Conservation (phyloP, 768 basidiomycete genomes). For the Boletus vinaceobasis region DNA sequence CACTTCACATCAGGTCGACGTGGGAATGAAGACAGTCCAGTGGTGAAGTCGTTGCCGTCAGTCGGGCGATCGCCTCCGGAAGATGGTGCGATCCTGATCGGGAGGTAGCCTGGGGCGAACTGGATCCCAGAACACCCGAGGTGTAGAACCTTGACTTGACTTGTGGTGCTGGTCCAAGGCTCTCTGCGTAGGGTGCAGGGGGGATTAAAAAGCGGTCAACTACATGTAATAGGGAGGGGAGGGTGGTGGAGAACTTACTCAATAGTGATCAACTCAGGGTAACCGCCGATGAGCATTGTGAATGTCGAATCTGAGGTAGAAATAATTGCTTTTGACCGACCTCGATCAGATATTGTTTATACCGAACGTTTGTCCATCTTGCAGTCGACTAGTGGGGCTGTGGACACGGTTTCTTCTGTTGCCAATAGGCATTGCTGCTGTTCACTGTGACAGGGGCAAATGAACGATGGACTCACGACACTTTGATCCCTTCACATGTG, state of each 20-base stretch:
- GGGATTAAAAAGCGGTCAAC: background rate
- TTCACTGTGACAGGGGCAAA: background rate
- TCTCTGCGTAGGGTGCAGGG: constrained; percentile 5
- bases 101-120: constrained; percentile 12
- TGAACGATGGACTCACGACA: background rate
- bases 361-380: too few relatives aligned
- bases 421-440: too few relatives aligned
- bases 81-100: constrained; percentile 17
- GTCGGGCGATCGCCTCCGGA: background rate
- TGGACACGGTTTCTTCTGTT: background rate
- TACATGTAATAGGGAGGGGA: too few relatives aligned
- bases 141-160: constrained; percentile 8
- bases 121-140: background rate
- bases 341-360: too few relatives aligned
- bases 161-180: background rate
- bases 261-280: constrained; percentile 10
- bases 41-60: constrained; percentile 2
- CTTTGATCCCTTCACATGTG: background rate
- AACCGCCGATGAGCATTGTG: background rate
- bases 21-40: constrained; percentile 24
- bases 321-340: background rate
- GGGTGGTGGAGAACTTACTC: background rate
- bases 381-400: background rate
- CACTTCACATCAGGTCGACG: constrained; percentile 10
- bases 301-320: constrained; percentile 1